phyloP scores from a whole-genome alignment of 352 stramenopile species.

The Globisporangium recalcitrans region DNA sequence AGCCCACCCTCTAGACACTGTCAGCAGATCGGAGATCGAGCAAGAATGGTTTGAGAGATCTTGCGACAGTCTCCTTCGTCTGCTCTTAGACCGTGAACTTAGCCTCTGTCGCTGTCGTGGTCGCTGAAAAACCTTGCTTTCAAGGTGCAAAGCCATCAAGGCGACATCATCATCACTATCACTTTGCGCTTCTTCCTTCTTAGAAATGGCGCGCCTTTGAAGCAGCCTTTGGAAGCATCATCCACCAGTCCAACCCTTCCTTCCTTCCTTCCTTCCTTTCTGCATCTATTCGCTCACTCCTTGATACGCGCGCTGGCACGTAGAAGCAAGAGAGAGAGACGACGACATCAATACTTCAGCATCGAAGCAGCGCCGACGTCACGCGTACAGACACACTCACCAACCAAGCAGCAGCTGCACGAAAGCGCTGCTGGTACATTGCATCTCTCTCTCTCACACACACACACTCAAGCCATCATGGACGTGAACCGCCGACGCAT shows the following conservation, averaged over 20 bases:
- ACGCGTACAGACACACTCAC: neutral
- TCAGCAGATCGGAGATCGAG: too few species aligned
- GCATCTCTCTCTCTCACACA: slow-evolving; percentile 8
- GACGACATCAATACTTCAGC: neutral
- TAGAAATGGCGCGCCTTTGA: neutral
- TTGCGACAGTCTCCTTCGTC: too few species aligned
- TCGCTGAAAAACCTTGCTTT: neutral
- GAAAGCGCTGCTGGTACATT: neutral
- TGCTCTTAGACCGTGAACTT: neutral
- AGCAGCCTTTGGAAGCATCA: neutral
- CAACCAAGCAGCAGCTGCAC: neutral
- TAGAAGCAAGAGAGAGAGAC: neutral
- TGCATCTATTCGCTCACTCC: neutral
- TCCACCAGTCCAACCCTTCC: neutral
- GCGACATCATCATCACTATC: neutral
- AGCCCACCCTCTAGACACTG: too few species aligned
- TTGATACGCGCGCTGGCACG: slow-evolving; percentile 1
- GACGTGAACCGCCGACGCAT: slow-evolving; percentile 38
- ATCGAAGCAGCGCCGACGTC: slow-evolving; percentile 1
- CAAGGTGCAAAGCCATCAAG: neutral
- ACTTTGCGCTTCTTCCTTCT: neutral
- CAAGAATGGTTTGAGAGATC: too few species aligned
- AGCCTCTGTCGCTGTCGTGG: neutral
- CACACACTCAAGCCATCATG: slow-evolving; percentile 17
- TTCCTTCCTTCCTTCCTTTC: neutral